Evolutionary conservation across 192 early-diverging fungal species (phyloP).

Genomic region (Mortierella antarctica): DNA sequence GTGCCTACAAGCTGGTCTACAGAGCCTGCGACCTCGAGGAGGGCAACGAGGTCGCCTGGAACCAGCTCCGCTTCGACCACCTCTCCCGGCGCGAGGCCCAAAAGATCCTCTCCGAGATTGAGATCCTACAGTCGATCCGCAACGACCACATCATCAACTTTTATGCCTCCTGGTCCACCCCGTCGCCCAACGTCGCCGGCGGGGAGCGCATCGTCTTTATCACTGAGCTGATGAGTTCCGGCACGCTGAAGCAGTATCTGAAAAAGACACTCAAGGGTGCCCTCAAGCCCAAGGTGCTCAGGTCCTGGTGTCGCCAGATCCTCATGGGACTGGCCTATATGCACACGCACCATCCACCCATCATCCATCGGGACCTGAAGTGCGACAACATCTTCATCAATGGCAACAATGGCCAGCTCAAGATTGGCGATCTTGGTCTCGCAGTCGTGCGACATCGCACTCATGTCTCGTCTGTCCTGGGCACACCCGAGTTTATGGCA

Average conservation of each 20-base stretch:
- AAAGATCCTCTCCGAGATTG: slow-evolving; percentile 60
- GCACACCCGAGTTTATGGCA: slow-evolving; percentile 91
- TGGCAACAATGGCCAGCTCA: slow-evolving; percentile 87
- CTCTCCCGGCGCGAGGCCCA: slow-evolving; percentile 45
- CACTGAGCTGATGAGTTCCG: slow-evolving; percentile 90
- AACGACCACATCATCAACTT: slow-evolving; percentile 89
- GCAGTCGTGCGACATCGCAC: slow-evolving; percentile 72
- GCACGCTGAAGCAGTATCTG: slow-evolving; percentile 83
- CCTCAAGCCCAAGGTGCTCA: slow-evolving; percentile 79
- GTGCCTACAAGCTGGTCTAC: slow-evolving; percentile 87
- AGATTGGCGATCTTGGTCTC: slow-evolving; percentile 88
- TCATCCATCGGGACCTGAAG: slow-evolving; percentile 83
- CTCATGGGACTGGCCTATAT: slow-evolving; percentile 82
- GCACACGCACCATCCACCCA: slow-evolving; percentile 80
- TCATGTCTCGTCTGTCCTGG: slow-evolving; percentile 79
- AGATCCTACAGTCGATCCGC: slow-evolving; percentile 79
- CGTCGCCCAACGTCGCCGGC: slow-evolving; percentile 52
- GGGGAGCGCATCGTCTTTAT: slow-evolving; percentile 81
- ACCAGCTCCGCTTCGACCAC: slow-evolving; percentile 73
- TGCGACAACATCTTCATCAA: slow-evolving; percentile 92
- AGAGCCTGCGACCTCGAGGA: slow-evolving; percentile 87
- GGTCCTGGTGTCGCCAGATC: slow-evolving; percentile 86
- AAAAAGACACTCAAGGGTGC: slow-evolving; percentile 73
- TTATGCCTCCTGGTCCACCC: slow-evolving; percentile 73
- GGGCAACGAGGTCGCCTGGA: slow-evolving; percentile 94